Conservation (phyloP, 2,329 filamentous ascomycete species). For the Penicillium capsulatum region DNA sequence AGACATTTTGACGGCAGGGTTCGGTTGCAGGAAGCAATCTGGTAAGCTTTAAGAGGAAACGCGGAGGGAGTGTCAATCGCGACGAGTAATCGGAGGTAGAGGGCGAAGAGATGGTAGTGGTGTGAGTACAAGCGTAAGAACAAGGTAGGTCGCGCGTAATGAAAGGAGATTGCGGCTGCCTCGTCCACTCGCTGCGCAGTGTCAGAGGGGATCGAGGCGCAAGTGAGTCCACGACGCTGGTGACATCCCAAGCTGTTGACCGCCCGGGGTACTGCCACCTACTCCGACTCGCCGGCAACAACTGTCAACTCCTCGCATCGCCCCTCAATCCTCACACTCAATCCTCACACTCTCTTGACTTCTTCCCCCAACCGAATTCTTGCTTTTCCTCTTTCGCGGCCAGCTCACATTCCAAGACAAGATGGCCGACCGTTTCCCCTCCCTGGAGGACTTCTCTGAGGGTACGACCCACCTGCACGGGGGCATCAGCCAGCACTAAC, state of each 20-base stretch:
- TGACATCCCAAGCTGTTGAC: constrained; percentile 14
- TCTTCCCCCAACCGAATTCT: constrained; percentile 5
- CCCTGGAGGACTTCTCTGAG: constrained; percentile 70
- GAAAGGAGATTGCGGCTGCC: too few relatives aligned
- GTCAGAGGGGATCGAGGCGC: too few relatives aligned
- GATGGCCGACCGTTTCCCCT: constrained; percentile 77
- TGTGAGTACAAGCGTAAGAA: too few relatives aligned
- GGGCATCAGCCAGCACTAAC: constrained; percentile 23
- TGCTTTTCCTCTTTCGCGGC: not conserved
- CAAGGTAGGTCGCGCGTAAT: too few relatives aligned
- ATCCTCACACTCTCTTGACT: constrained; percentile 1
- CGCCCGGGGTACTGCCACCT: constrained; percentile 4
- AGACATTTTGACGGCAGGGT: constrained; percentile 59
- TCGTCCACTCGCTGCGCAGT: too few relatives aligned
- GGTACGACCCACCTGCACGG: constrained; percentile 38
- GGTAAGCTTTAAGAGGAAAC: too few relatives aligned
- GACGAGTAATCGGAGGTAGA: too few relatives aligned
- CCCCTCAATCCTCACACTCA: not conserved
- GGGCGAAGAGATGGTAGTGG: too few relatives aligned
- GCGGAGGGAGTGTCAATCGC: too few relatives aligned
- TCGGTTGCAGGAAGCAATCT: too few relatives aligned
- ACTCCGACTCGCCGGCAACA: constrained; percentile 19
- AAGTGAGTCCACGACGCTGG: constrained; percentile 13
- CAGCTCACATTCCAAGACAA: constrained; percentile 15
- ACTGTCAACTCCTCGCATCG: constrained; percentile 15